Evolutionary conservation across 257 asterid genomes (phyloP), one percentile per base, ranked within the genome.

Genomic region (Scutellaria minor): DNA sequence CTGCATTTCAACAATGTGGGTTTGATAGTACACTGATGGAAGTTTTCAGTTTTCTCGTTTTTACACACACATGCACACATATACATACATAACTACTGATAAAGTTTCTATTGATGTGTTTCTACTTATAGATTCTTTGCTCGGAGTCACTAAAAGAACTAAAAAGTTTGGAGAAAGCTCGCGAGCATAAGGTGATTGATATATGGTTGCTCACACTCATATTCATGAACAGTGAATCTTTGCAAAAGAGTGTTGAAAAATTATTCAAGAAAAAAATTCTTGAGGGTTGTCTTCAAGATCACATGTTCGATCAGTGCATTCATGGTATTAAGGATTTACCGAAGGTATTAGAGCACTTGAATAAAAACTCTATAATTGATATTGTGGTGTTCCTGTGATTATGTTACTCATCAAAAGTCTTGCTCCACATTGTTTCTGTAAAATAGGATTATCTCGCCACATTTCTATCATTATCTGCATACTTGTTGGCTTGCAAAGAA

Each of bases 401-500:
- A 64, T 66, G 55, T 58, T 41, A 52, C 82, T 70, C 60, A 60
- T 52, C 15, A 5, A 18, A n/a, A 71, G 66, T 54, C 75, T 57
- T 55, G 22, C 68, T 70, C 54, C 69, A 41, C 73, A 64, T 77
- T 77, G 52, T 69, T 80, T 62, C 66, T 75, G 57, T 83, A 66
- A 48, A 78, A 67, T 78, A 91, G 97, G 97, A 87, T 66, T 87
- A 82, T 78, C 88, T 91, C 51, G 83, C 93, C 55, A 76, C 89
- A 31, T 85, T 89, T 76, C 84, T 91, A 51, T 89, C 95, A 48
- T 73, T 91, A 65, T 84, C 96, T 76, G 87, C 87, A 55, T 87
- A 79, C 83, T 76, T 91, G 80, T 59, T 89, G 91, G 81, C 89
- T 35, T 86, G 96, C 90, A 91, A 89, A 88, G 97, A 91, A 83